Percentiles rank a stretch among this genome's conserved stretches.
Conservation (phyloP, 805 yeast species). For the Lachancea nothofagi region DNA sequence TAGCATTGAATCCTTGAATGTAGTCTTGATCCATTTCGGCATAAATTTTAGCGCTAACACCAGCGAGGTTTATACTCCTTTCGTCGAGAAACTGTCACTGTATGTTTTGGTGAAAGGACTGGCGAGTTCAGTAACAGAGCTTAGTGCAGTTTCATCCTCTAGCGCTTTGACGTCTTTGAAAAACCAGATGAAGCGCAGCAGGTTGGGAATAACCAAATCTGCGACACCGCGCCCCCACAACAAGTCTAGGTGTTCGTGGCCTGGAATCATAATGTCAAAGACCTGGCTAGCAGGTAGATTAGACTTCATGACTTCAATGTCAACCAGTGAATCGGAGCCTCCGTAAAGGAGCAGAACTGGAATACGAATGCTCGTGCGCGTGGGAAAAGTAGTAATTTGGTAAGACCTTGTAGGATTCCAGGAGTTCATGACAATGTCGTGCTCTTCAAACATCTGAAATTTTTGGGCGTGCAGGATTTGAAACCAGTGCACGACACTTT, state of each 20-base stretch:
- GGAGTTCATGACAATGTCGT: conserved; percentile 35
- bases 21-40: too few species aligned
- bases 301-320: conserved; percentile 64
- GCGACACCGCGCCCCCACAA: conserved; percentile 78
- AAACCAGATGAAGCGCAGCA: conserved; percentile 35
- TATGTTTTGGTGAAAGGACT: conserved; percentile 6
- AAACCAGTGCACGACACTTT: conserved; percentile 93
- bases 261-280: conserved; percentile 49
- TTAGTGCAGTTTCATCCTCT: conserved; percentile 7
- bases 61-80: conserved; percentile 1
- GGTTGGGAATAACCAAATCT: conserved; percentile 39
- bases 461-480: conserved; percentile 72
- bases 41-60: too few species aligned
- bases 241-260: conserved; percentile 87
- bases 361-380: conserved; percentile 53
- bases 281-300: conserved; percentile 56
- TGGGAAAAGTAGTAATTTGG: conserved; percentile 44
- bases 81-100: conserved; percentile 4
- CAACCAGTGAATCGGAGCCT: conserved; percentile 74
- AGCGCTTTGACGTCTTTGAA: conserved; percentile 17
- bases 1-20: too few species aligned
- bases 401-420: conserved; percentile 31
- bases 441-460: conserved; percentile 88
- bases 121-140: conserved; percentile 5
- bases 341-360: conserved; percentile 84